Base-by-base conservation (phyloP, 1,139 yeast species). In the Wickerhamiella infanticola region DNA sequence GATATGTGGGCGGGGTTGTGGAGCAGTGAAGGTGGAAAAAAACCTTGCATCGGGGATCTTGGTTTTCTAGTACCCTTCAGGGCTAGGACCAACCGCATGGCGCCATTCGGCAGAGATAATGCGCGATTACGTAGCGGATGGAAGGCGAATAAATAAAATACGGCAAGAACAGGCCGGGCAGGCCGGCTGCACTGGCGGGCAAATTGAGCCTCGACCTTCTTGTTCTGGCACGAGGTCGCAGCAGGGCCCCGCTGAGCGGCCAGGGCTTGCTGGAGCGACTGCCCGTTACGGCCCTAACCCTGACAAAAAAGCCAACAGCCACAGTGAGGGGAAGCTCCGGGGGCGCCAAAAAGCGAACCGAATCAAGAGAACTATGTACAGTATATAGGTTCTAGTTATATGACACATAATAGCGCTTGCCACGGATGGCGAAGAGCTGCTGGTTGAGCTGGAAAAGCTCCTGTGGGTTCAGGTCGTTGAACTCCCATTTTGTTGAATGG, bases 391-490 rank as follows among this genome's bases (percentile, higher is more conserved):
- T 25, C 50, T 50, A 57, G 27, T 44, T 50, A 37, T 58, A 59
- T 54, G 82, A 73, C 39, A 95, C 94, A 60, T 85, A 95, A 66
- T 90, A 90, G 63, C 97, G 76, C 73, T 90, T 90, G 55, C 98
- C 98, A 67, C 98, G 79, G 63, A 88, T 75, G 25, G 90, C 97
- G 62, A 84, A 86, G 46, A 90, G 66, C 60, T 79, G 78, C 69
- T 83, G 86, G 67, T 90, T 90, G 60, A 85, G 82, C 67, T 83
- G 94, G 69, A 82, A 88, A 8, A 84, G 83, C 61, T 88, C 96
- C 25, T 88, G 86, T 13, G 97, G 97, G 62, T 85, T 78, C 51
- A 77, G 66, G 62, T 88, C 96, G 56, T 86, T 90, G 59, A 90
- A 72, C 66, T 90, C 97, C 81, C 95, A 83, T 65, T 88, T 88